Evolutionary conservation across 1,139 yeast genomes (phyloP).

Genomic region (Casaregolazyma suthepensis): DNA sequence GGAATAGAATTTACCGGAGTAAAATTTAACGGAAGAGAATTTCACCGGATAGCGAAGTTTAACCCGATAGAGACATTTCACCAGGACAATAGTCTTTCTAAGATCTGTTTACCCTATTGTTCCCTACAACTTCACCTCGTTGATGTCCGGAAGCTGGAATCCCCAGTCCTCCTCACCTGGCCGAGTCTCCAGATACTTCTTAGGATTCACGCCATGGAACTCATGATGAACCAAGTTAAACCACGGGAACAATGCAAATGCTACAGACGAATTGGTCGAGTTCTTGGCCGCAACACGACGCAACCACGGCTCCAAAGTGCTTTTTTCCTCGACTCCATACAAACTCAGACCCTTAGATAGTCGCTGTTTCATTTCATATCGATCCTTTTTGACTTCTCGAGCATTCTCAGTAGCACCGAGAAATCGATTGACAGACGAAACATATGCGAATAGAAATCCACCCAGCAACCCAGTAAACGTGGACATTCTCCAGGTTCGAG

Average conservation of each 20-base stretch:
- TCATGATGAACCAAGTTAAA: conserved; percentile 78
- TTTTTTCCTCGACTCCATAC: conserved; percentile 44
- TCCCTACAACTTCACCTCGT: conserved; percentile 8
- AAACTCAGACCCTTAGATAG: conserved; percentile 65
- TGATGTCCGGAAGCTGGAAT: conserved; percentile 22
- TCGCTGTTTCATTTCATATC: conserved; percentile 65
- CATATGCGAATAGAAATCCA: conserved; percentile 66
- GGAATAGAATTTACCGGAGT: too few species aligned
- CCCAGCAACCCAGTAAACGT: conserved; percentile 56
- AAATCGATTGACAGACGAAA: conserved; percentile 60
- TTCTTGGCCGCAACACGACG: conserved; percentile 76
- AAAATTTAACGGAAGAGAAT: too few species aligned
- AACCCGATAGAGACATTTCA: too few species aligned
- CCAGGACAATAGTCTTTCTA: too few species aligned
- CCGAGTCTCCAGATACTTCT: conserved; percentile 63
- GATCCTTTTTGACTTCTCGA: conserved; percentile 65
- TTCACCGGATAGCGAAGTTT: too few species aligned
- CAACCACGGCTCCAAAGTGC: conserved; percentile 59
- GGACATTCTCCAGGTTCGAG: conserved; percentile 55
- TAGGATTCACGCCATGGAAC: conserved; percentile 72
- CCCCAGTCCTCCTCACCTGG: conserved; percentile 41
- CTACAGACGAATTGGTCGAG: conserved; percentile 65
- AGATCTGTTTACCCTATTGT: too few species aligned
- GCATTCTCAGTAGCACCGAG: conserved; percentile 73
- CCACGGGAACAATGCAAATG: conserved; percentile 68